phyloP scores from a whole-genome alignment of 805 yeast genomes.

The Brettanomyces bruxellensis region DNA sequence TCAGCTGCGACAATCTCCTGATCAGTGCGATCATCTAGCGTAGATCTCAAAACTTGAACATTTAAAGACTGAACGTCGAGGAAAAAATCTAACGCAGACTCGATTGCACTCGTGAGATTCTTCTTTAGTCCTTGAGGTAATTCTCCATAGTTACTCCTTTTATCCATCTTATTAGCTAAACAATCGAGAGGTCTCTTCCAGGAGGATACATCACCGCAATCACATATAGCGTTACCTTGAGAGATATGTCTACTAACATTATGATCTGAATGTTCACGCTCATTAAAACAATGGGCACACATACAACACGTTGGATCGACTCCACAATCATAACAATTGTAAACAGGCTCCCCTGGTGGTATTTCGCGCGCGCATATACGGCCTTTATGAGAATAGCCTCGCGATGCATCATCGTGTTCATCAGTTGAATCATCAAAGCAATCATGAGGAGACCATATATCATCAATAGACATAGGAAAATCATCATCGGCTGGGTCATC shows the following conservation, averaged over 20 bases:
- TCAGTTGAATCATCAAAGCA: conserved; percentile 9
- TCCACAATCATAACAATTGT: conserved; percentile 69
- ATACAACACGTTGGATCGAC: conserved; percentile 72
- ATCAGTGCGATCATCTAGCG: background rate
- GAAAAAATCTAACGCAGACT: conserved; percentile 30
- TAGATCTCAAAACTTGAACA: conserved; percentile 16
- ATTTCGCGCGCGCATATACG: conserved; percentile 64
- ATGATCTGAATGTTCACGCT: conserved; percentile 59
- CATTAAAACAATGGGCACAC: conserved; percentile 65
- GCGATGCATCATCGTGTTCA: conserved; percentile 3
- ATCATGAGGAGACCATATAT: conserved; percentile 9
- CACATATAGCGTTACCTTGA: conserved; percentile 53
- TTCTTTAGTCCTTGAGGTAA: conserved; percentile 13
- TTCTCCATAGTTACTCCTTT: conserved; percentile 6
- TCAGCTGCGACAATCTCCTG: background rate
- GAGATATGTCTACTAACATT: conserved; percentile 47
- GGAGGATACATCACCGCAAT: conserved; percentile 65
- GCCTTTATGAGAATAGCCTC: conserved; percentile 35
- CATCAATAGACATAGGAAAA: conserved; percentile 19
- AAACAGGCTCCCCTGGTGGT: conserved; percentile 53
- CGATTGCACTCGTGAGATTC: conserved; percentile 20
- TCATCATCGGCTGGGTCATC: background rate
- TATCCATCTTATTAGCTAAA: conserved; percentile 15
- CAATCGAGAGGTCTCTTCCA: conserved; percentile 50
- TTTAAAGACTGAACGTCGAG: conserved; percentile 30